Base-by-base conservation (phyloP, 106 monocot species). In the Dendrobium chrysotoxum region DNA sequence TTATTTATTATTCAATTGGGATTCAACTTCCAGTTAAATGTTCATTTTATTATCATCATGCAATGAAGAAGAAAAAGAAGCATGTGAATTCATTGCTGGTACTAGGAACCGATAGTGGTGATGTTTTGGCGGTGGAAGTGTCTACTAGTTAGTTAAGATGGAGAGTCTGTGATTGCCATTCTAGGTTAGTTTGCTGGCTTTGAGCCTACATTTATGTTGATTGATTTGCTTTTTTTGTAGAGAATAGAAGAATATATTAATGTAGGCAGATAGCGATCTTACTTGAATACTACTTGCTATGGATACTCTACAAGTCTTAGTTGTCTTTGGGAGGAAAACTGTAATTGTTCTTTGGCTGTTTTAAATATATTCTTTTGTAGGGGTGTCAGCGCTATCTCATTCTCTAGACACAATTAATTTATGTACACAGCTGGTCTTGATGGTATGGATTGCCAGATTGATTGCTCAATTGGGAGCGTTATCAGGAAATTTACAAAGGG, bases 371-470 rank as follows among this genome's bases (percentile, higher is more conserved):
- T n/a, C 18, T 50, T 76, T 76, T 47, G 66, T 86, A 99, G 98
- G 86, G 98, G 95, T 83, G 95, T 93, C 53, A 95, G 67, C 78
- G 89, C 98, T 76, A 68, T 95, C 75, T 83, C 92, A 31, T 89
- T 78, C 72, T 86, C 95, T 68, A 80, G 71, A 50, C 50, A 78
- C 75, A 71, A 67, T 80, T 80, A 65, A 17, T 89, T 65, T 45
- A 55, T 93, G 72, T 93, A 93, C 78, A 87, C 98, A 10, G 86
- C 90, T 12, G 98, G 98, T 18, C 84, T 81, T 76, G 98, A 99
- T 95, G 95, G 98, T 64, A 89, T 91, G 85, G 88, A 95, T 72
- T 99, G 93, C 75, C 86, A 86, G 81, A 91, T 95, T 79, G 86
- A 99, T 85, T 78, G 81, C 28, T 79, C 82, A 25, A 84, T 79